Conservation (phyloP, 768 basidiomycete genomes). For the Phylloporus rhodoxanthus region DNA sequence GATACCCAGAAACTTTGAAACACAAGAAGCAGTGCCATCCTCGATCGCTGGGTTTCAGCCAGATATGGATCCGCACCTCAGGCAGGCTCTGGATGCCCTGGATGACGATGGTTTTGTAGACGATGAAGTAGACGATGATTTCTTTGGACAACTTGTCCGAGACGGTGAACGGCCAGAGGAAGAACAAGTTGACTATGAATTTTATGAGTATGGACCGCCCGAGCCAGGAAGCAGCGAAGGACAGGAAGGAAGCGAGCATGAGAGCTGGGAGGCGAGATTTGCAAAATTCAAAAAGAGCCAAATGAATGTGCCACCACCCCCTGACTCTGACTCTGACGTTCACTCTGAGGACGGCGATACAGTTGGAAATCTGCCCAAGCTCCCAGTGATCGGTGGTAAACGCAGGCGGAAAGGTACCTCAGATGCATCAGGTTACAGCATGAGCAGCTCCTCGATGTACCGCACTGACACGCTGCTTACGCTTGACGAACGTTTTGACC, state of each 20-base stretch:
- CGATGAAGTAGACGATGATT: constrained; percentile 64
- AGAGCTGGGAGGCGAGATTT: constrained; percentile 77
- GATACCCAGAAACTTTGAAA: constrained; percentile 68
- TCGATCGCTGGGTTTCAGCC: constrained; percentile 88
- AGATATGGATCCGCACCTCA: constrained; percentile 92
- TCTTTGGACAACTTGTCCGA: constrained; percentile 65
- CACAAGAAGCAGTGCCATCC: constrained; percentile 71
- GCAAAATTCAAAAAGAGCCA: constrained; percentile 66
- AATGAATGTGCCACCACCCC: constrained; percentile 17
- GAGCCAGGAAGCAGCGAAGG: constrained; percentile 17
- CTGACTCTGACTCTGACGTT: constrained; percentile 47
- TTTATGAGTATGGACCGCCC: constrained; percentile 43
- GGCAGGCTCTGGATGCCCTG: constrained; percentile 88
- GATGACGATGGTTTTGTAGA: constrained; percentile 96
- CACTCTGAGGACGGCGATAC: constrained; percentile 77
- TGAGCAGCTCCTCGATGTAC: constrained; percentile 96
- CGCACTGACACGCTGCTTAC: constrained; percentile 84
- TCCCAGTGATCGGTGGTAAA: constrained; percentile 77
- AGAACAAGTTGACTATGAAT: constrained; percentile 63
- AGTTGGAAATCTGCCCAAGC: constrained; percentile 62
- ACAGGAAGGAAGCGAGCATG: constrained; percentile 26
- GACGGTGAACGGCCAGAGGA: constrained; percentile 63
- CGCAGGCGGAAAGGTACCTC: constrained; percentile 68
- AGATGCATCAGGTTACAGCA: constrained; percentile 90
- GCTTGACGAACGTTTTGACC: constrained; percentile 90